phyloP scores from a whole-genome alignment of 2,329 filamentous ascomycete genomes.

The Cercospora nicotianae region DNA sequence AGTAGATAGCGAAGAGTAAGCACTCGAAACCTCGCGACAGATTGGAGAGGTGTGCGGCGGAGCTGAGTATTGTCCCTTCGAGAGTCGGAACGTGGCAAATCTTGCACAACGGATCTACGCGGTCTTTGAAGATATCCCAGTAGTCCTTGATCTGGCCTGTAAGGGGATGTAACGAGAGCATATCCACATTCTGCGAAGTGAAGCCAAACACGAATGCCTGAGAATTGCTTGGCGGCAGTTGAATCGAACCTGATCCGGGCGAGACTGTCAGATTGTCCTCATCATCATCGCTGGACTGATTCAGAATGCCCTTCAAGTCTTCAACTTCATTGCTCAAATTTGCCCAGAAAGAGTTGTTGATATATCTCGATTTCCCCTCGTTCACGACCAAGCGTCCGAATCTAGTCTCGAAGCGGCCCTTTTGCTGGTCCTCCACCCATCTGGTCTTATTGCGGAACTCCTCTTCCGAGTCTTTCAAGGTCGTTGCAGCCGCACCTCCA shows the following conservation, averaged over 20 bases:
- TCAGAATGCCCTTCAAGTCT: constrained; percentile 62
- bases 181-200: constrained; percentile 67
- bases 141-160: constrained; percentile 65
- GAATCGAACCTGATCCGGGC: constrained; percentile 21
- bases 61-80: constrained; percentile 61
- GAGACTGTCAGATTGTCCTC: constrained; percentile 52
- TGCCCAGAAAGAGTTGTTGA: constrained; percentile 69
- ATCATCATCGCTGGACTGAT: constrained; percentile 63
- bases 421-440: constrained; percentile 32
- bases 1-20: constrained; percentile 63
- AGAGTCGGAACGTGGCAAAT: constrained; percentile 69
- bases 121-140: constrained; percentile 71
- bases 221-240: constrained; percentile 52
- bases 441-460: constrained; percentile 28
- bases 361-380: constrained; percentile 69
- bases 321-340: constrained; percentile 72
- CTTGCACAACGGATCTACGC: constrained; percentile 72
- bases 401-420: constrained; percentile 43
- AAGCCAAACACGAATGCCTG: constrained; percentile 74
- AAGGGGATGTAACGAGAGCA: constrained; percentile 64
- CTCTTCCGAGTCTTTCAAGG: constrained; percentile 15
- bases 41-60: constrained; percentile 59
- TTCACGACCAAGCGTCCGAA: constrained; percentile 71
- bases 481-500: background rate
- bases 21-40: constrained; percentile 60